phyloP scores from a whole-genome alignment of 2,329 filamentous ascomycete genomes.

The Sordariomycetes sp. region DNA sequence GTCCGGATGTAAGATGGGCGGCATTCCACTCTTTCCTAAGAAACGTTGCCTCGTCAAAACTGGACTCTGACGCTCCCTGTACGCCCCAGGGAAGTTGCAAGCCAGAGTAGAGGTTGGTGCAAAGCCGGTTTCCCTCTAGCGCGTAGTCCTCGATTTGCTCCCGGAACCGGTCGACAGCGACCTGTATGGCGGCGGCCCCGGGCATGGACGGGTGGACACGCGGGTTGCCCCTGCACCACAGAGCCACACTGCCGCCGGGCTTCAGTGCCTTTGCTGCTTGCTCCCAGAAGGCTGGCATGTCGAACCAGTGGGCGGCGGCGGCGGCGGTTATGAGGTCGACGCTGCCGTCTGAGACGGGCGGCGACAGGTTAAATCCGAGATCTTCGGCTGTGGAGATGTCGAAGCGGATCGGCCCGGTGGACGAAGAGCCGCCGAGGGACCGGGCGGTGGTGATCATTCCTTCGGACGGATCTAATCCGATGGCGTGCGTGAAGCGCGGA shows the following conservation, averaged over 20 bases:
- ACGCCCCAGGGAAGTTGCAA: conserved; percentile 39
- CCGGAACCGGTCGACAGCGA: conserved; percentile 24
- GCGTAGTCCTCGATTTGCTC: conserved; percentile 24
- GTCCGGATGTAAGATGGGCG: conserved; percentile 17
- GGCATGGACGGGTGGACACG: conserved; percentile 20
- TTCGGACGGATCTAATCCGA: conserved; percentile 39
- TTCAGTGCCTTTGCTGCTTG: conserved; percentile 32
- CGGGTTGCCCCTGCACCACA: conserved; percentile 30
- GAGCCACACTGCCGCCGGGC: conserved; percentile 41
- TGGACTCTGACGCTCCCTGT: conserved; percentile 12
- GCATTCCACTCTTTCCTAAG: conserved; percentile 30
- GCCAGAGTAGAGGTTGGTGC: conserved; percentile 25
- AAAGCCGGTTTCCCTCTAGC: conserved; percentile 29
- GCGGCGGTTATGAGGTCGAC: conserved; percentile 37
- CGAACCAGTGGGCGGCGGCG: conserved; percentile 47
- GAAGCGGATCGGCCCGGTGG: conserved; percentile 24
- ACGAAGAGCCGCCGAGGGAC: conserved; percentile 18
- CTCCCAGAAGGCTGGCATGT: conserved; percentile 38
- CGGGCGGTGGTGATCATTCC: conserved; percentile 42
- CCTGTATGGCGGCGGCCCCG: conserved; percentile 28
- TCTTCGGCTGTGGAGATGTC: conserved; percentile 31
- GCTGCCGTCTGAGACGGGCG: conserved; percentile 17
- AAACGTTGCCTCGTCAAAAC: conserved; percentile 28
- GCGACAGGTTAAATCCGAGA: conserved; percentile 19
- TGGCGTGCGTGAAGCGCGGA: conserved; percentile 28